phyloP scores from a whole-genome alignment of 2,329 filamentous ascomycete genomes.

The Lachnellula arida region DNA sequence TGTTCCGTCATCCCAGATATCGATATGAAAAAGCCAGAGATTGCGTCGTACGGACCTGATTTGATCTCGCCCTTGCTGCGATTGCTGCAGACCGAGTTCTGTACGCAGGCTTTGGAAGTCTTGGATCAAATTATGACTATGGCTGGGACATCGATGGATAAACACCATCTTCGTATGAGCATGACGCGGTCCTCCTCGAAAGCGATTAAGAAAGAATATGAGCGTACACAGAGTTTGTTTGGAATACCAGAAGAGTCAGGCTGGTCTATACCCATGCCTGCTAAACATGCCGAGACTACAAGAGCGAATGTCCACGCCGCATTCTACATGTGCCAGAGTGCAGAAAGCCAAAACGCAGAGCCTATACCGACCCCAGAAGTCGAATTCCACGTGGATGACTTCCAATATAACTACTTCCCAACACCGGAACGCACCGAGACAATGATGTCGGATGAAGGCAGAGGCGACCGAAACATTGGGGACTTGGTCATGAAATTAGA shows the following conservation, averaged over 20 bases:
- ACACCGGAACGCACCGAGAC: conserved; percentile 66
- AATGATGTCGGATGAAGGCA: conserved; percentile 75
- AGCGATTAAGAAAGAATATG: conserved; percentile 87
- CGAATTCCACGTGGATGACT: conserved; percentile 89
- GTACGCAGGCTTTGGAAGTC: conserved; percentile 85
- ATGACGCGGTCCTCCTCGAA: conserved; percentile 88
- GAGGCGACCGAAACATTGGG: conserved; percentile 68
- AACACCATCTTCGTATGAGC: conserved; percentile 94
- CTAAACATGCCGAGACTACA: conserved; percentile 80
- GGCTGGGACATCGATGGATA: conserved; percentile 86
- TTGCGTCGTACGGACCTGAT: conserved; percentile 87
- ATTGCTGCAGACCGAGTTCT: conserved; percentile 87
- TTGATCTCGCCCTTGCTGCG: conserved; percentile 89
- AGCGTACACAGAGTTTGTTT: conserved; percentile 88
- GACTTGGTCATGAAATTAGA: conserved; percentile 79
- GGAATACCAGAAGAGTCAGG: conserved; percentile 94
- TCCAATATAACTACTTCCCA: conserved; percentile 60
- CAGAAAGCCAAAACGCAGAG: conserved; percentile 52
- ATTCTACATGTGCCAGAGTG: conserved; percentile 85
- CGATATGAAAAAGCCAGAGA: conserved; percentile 87
- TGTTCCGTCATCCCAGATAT: conserved; percentile 81
- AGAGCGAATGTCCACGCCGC: conserved; percentile 91
- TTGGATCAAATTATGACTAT: conserved; percentile 95
- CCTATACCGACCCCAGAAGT: conserved; percentile 72
- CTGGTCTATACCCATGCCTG: conserved; percentile 93